Percentiles rank a stretch among this genome's conserved stretches.
These are phyloP conservation scores for Pinus taeda DNA, from an alignment of 75 land plant species.

Conservation along the genomic window DNA sequence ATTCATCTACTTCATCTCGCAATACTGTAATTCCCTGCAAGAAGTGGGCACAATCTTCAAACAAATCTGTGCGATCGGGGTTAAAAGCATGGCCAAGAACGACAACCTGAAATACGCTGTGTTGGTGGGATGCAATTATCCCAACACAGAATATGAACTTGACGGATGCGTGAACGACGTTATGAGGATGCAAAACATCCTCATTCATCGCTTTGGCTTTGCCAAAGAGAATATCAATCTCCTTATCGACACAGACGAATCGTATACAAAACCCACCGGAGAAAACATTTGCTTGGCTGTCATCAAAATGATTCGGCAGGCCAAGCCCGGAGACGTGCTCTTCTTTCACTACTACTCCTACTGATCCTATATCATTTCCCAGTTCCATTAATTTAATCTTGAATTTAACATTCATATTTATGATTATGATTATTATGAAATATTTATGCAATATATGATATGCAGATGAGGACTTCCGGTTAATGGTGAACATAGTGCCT, in stretches of 20 bases:
- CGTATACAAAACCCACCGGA: constrained; percentile 16
- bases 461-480: constrained; percentile 8
- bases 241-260: constrained; percentile 14
- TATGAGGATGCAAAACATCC: constrained; percentile 6
- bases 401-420: no score
- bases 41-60: no score
- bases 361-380: no score
- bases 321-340: constrained; percentile 15
- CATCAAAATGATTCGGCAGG: background rate
- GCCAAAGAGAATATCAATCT: constrained; percentile 5
- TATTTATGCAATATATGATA: no score
- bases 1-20: no score
- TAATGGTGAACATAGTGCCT: no score
- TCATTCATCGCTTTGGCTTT: constrained; percentile 6
- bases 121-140: constrained; percentile 63
- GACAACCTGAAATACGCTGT: constrained; percentile 25
- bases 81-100: no score
- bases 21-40: no score
- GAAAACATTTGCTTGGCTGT: constrained; percentile 20
- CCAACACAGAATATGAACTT: constrained; percentile 9
- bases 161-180: constrained; percentile 17
- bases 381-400: background rate
- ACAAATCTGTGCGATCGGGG: no score
- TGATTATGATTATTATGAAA: no score
- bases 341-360: constrained; percentile 36